Base-by-base conservation (phyloP, 352 stramenopile species). In the Globisporangium nagaii region DNA sequence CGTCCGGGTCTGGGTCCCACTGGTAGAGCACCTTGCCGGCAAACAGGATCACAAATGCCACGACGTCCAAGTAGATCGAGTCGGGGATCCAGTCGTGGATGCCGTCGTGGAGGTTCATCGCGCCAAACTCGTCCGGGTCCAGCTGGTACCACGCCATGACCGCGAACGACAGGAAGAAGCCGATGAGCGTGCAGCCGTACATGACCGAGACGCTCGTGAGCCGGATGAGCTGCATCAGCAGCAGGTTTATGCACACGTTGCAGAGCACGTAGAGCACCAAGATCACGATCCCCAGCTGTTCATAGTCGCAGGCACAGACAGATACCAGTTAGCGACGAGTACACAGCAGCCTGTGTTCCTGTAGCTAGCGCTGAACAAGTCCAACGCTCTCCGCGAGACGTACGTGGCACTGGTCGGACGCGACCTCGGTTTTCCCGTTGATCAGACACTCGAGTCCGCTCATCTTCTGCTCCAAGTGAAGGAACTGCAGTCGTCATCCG, bases 161-260 rank as follows among this genome's bases (percentile, higher is more conserved):
- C 3, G 79, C 50, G 55, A 95, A 95, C 4, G 80, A 90, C 12
- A 71, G 53, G 17, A 88, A 65, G 45, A 93, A 91, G 11, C 80
- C 84, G n/a, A 82, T 41, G 24, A 90, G 58, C 13, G 77, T 83
- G n/a, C 70, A 82, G 20, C 71, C 73, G 39, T 93, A 89, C 62
- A 92, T 83, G 15, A 88, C 86, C 6, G 76, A 80, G 19, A 91
- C 65, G 43, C 68, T 93, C 27, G 84, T 95, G 53, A 93, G 75
- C 41, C 66, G 71, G 49, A 95, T 75, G 22, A 95, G 56, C 39
- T 85, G 74, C 19, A 92, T 62, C 12, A 93, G 53, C 20, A 90
- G 60, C 37, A 90, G 9, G 63, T 92, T 93, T 44, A 92, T 79
- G 15, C 74, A 63, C n/a, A 93, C 80, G 46, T 92, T 93, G 53